Percentiles rank a stretch among this genome's conserved stretches.
Evolutionary conservation across 148 eudicot genomes (phyloP).

Genomic region (Rhododendron henanense): DNA sequence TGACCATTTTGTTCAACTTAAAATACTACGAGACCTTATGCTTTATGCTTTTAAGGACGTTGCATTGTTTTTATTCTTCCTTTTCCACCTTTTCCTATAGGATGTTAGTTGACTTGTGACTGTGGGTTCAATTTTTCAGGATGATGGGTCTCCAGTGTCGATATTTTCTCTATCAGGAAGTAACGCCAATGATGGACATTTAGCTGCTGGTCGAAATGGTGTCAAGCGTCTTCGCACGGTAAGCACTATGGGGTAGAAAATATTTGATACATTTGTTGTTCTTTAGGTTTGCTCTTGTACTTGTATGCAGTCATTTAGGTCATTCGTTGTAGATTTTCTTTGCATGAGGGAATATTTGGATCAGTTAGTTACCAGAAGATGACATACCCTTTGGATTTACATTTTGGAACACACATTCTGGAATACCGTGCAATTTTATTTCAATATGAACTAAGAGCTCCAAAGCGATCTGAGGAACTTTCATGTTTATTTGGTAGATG

Average conservation of each 20-base stretch:
- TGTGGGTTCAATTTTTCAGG: conserved; percentile 45
- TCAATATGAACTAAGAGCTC: background rate
- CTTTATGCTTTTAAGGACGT: background rate
- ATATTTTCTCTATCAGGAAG: conserved; percentile 85
- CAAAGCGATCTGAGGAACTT: background rate
- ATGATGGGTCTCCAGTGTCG: conserved; percentile 88
- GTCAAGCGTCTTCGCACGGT: conserved; percentile 97
- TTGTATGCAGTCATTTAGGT: background rate
- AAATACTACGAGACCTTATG: no score
- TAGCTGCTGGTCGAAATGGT: conserved; percentile 98
- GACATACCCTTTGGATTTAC: background rate
- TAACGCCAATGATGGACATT: conserved; percentile 78
- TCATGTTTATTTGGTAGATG: background rate
- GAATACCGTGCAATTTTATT: background rate
- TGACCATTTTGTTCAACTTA: no score
- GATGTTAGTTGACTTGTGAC: conserved; percentile 2
- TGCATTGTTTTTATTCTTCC: background rate
- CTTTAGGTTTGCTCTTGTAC: background rate
- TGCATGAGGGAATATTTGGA: background rate
- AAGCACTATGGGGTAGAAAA: conserved; percentile 20
- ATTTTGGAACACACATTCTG: background rate
- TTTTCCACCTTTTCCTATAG: background rate
- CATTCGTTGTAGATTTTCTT: background rate
- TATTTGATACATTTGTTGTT: background rate
- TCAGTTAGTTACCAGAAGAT: background rate